Evolutionary conservation across 176 grass and related monocot genomes (phyloP), one percentile per base, ranked within the genome.

Genomic region (Carex littledalei): DNA sequence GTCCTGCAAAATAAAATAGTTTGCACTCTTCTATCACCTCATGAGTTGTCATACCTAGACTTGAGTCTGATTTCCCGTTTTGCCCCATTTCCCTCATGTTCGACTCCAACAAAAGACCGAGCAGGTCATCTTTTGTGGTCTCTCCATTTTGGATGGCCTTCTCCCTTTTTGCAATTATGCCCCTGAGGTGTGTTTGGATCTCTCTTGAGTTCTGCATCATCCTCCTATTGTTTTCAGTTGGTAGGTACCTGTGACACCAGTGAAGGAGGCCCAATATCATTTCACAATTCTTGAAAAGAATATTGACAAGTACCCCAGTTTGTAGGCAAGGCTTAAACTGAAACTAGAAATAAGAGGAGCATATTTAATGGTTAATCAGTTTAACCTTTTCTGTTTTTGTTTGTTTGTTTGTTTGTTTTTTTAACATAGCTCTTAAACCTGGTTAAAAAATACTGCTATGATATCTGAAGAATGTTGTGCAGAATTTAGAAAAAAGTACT

Each of bases 21-120:
- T 93, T 93, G 88, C 95, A 97, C 85, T 97, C 92, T 55, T 89
- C 89, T 12, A 97, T 94, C 29, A 97, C 61, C 2, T 97, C 92
- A 2, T 90, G 74, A 17, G 86, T 91, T 29, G 79, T 93, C 86
- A 97, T 91, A 39, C 85, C 83, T 7, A 86, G 66, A 50, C 81
- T 71, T 0, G 80, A 76, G 53, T 90, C 22, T 0, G 53, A 29
- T 29, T 84, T 85, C 72, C 87, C 89, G 57, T 90, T 88, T 34
- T 78, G 72, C 12, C n/a, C 37, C 80, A 50, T 83, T 49, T 93
- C 49, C 39, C 37, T 75, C 50, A 12, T 86, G 76, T 94, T 94
- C 29, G 95, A 97, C 31, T 94, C 89, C 74, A 97, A 16, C 31
- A 97, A 26, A 43, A 97, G 79, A 39, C 92, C 89, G 39, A 97